Evolutionary conservation across 441 rosid genomes (phyloP).

Genomic region (Biscutella laevigata): DNA sequence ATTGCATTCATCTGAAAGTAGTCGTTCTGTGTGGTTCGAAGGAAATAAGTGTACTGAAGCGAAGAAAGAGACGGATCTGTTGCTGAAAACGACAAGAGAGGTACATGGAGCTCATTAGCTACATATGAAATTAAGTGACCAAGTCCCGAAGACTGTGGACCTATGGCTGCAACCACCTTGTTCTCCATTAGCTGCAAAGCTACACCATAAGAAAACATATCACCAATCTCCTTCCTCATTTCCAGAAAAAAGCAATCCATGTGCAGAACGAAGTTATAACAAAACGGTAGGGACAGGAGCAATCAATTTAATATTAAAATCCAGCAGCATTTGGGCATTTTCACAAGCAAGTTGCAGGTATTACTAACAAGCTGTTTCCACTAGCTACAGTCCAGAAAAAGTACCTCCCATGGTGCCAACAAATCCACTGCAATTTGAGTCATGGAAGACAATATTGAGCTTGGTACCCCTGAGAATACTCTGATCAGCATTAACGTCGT

Average conservation of each 20-base stretch:
- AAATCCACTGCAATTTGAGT: constrained; percentile 86
- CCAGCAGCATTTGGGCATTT: background rate
- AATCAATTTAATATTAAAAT: background rate
- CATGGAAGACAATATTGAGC: constrained; percentile 36
- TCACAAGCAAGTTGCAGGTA: background rate
- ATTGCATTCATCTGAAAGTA: constrained; percentile 77
- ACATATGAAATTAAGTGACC: constrained; percentile 80
- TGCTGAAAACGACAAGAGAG: constrained; percentile 79
- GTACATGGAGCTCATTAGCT: constrained; percentile 75
- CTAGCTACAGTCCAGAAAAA: constrained; percentile 1
- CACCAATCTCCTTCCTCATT: constrained; percentile 8
- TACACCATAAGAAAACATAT: constrained; percentile 35
- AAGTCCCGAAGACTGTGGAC: constrained; percentile 90
- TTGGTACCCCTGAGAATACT: constrained; percentile 44
- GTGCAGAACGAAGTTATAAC: background rate
- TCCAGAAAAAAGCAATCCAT: background rate
- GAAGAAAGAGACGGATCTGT: constrained; percentile 80
- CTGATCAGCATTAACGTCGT: constrained; percentile 65
- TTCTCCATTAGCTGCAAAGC: constrained; percentile 82
- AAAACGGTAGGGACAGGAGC: background rate
- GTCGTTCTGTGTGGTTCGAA: constrained; percentile 70
- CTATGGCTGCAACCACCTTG: constrained; percentile 61
- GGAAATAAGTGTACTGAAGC: constrained; percentile 70
- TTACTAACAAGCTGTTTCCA: background rate
- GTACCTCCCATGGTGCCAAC: constrained; percentile 76